Conservation (phyloP, 176 grass and related monocot species). For the Oryza brachyantha region DNA sequence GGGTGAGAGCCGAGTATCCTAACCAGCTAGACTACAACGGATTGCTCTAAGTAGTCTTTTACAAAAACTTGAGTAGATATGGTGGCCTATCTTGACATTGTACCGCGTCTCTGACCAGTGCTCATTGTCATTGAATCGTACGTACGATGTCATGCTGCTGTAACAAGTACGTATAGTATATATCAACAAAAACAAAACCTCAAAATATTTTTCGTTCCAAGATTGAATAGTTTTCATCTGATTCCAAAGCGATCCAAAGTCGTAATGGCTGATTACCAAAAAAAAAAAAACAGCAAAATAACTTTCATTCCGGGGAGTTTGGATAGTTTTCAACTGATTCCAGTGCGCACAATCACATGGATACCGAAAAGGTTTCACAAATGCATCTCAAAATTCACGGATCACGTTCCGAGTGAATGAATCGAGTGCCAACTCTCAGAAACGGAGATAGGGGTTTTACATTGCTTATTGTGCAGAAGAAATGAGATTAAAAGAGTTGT, state of each 20-base stretch:
- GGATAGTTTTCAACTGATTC: slow-evolving; percentile 5
- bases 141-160: too few relatives aligned
- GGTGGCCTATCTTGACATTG: too few relatives aligned
- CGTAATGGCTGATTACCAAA: background rate
- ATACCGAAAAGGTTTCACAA: slow-evolving; percentile 10
- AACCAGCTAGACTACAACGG: slow-evolving; percentile 97
- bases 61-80: too few relatives aligned
- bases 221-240: too few relatives aligned
- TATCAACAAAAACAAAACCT: too few relatives aligned
- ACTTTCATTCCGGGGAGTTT: background rate
- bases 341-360: background rate
- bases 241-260: background rate
- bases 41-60: too few relatives aligned
- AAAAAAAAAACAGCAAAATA: background rate
- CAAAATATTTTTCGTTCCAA: too few relatives aligned
- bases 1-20: slow-evolving; percentile 98
- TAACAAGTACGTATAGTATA: too few relatives aligned
- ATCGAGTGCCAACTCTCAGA: slow-evolving; percentile 14
- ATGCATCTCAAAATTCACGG: slow-evolving; percentile 6
- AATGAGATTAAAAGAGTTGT: background rate
- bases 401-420: slow-evolving; percentile 1
- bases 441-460: slow-evolving; percentile 20
- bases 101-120: too few relatives aligned
- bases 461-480: slow-evolving; percentile 32
- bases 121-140: too few relatives aligned